phyloP scores from a whole-genome alignment of 2,329 filamentous ascomycete species.

The Ilyonectria robusta region DNA sequence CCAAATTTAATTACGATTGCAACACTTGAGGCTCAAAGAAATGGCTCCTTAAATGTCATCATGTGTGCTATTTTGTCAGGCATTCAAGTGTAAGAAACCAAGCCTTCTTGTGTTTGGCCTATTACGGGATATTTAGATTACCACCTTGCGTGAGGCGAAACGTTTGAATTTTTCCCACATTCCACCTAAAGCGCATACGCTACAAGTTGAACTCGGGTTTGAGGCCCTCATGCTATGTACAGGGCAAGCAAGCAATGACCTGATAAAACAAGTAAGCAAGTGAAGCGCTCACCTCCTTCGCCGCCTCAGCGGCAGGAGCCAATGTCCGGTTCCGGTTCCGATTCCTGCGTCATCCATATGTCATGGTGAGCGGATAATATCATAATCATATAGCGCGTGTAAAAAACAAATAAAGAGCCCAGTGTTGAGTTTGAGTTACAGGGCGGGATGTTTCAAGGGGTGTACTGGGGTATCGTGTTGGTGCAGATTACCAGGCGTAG shows the following conservation, averaged over 20 bases:
- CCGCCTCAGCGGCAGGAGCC: neutral
- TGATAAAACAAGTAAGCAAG: neutral
- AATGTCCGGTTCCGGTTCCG: neutral
- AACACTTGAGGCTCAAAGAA: neutral
- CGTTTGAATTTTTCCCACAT: slow-evolving; percentile 44
- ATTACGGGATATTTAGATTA: neutral
- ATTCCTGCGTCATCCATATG: neutral
- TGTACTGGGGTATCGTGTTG: neutral
- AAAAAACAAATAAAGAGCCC: neutral
- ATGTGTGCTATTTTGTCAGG: neutral
- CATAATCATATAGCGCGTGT: slow-evolving; percentile 11
- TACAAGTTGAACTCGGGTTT: slow-evolving; percentile 1
- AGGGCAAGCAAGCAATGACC: slow-evolving; percentile 5
- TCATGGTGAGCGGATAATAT: slow-evolving; percentile 2
- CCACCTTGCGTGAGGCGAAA: neutral
- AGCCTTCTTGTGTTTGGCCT: neutral
- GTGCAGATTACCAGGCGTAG: slow-evolving; percentile 43
- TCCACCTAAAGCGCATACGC: slow-evolving; percentile 14
- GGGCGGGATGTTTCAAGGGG: neutral
- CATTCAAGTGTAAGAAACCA: neutral
- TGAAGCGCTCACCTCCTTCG: neutral
- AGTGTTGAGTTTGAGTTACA: neutral
- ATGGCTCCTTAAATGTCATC: no score
- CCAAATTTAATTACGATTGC: slow-evolving; percentile 31
- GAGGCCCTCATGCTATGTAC: slow-evolving; percentile 1